Base-by-base conservation (phyloP, 129 eudicot species). In the Flaveria linearis region DNA sequence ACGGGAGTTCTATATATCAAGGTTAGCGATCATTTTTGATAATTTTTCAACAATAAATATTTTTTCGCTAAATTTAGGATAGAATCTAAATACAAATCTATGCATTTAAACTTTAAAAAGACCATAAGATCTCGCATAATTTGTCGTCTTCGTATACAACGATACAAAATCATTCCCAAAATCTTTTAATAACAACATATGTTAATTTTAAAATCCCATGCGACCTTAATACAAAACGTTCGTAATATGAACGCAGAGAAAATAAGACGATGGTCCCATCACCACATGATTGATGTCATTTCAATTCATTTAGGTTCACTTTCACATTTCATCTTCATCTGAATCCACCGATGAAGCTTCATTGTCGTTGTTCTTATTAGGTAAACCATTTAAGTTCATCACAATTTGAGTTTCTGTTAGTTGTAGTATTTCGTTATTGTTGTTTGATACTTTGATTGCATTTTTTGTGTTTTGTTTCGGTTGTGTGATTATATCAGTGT, bases 241-340 rank as follows among this genome's bases (percentile, higher is more conserved):
- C 65, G 5, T 22, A 58, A 26, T 18, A 72, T 52, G 76, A 72
- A 72, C 18, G 26, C 33, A 52, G 30, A 30, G 65, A 52, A 18
- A 75, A 75, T 11, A 73, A 56, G 71, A 46, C 33, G 50, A 75
- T 47, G 63, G 72, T 51, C 33, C 71, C 79, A 47, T 1, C 41
- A 28, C 47, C 79, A 75, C 79, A 75, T 75, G 79, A 23, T 47
- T 17, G 33, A 23, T 50, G 72, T 30, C 64, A 62, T 17, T 67
- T 56, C 56, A 73, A 18, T 57, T 22, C 13, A 22, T 58, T 73
- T 25, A 63, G 65, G 26, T 67, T 67, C 46, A 41, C 30, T 67
- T 36, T 33, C 2, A 28, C 78, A 74, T 74, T 74, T 61, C 55
- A 17, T 74, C 69, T n/a, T 73, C 13, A 13, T 20, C 69, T 73